Evolutionary conservation across 768 basidiomycete species (phyloP), one percentile per base, ranked within the genome.

Genomic region (Naganishia vaughanmartiniae): DNA sequence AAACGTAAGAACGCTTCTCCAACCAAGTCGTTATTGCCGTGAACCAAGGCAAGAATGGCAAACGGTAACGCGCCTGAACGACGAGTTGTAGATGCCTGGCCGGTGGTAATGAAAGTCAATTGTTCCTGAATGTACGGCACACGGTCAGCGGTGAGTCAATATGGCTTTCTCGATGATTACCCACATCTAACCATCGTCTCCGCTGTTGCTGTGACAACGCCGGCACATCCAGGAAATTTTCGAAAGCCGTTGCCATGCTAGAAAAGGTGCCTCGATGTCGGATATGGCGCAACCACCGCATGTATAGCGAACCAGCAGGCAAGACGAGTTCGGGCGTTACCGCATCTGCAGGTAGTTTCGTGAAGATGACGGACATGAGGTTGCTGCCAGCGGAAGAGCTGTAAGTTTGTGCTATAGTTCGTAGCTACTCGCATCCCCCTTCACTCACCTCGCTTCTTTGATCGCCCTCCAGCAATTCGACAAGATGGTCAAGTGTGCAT

Each of bases 201-300:
- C 69, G 60, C 33, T 55, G 34, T 21, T 34, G 21, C 7, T 36
- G 17, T 21, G 36, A 30, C 34, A 46, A 17, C 36, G 56, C 45
- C 34, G 53, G 58, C 2, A 65, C 67, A 12, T 77, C 74, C 33
- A 80, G 72, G 11, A 80, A 66, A 0, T 54, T 39, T 6, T 72
- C 74, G 60, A 81, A 79, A 7, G 77, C 74, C n/a, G 48, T 33
- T 26, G 79, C 77, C 53, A 81, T 74, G 57, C 75, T 77, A n/a
- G 79, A 77, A 65, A 80, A 81, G 12, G 79, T 78, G 0, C 79
- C 80, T 21, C 80, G 74, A 72, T 81, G 80, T 60, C 79, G 73
- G 54, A 81, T 77, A 58, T 78, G 76, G 53, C 77, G 76, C 69
- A 81, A 58, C 80, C 80, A 81, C 11, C 58, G 65, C 14, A 78